Conservation (phyloP, 2,329 filamentous ascomycete genomes). For the Cordyceps farinosa region DNA sequence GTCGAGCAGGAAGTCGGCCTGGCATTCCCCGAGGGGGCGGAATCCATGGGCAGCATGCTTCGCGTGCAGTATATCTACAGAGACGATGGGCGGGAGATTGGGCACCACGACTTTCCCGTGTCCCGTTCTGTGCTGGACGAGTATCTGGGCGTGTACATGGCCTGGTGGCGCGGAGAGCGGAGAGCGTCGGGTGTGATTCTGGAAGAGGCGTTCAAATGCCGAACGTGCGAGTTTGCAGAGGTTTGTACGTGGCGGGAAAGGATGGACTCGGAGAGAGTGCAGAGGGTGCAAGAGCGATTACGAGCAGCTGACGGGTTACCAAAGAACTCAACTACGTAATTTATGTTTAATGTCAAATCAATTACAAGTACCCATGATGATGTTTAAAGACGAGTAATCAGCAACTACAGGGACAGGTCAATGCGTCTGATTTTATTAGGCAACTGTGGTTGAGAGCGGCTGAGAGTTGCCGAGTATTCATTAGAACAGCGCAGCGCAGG, state of each 20-base stretch:
- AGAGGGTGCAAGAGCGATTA: constrained; percentile 26
- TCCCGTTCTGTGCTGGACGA: constrained; percentile 58
- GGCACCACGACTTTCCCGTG: constrained; percentile 62
- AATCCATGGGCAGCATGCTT: constrained; percentile 48
- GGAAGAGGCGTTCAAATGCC: constrained; percentile 86
- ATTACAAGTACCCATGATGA: not conserved
- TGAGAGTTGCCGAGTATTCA: not conserved
- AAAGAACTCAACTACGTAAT: not conserved
- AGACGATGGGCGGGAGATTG: constrained; percentile 48
- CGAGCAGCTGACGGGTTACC: constrained; percentile 16
- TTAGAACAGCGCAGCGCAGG: not conserved
- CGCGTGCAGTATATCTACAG: constrained; percentile 53
- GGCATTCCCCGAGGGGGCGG: constrained; percentile 51
- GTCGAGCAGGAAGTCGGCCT: constrained; percentile 44
- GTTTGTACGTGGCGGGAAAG: constrained; percentile 72
- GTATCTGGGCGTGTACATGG: constrained; percentile 68
- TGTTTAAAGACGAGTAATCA: too few relatives aligned
- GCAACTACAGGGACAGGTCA: too few relatives aligned
- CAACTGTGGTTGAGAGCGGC: not conserved
- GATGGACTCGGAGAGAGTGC: constrained; percentile 57
- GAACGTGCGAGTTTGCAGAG: constrained; percentile 76
- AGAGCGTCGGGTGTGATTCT: constrained; percentile 70
- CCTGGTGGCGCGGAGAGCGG: constrained; percentile 84
- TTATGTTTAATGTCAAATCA: not conserved
- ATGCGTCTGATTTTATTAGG: too few relatives aligned